Conservation (phyloP, 352 stramenopile species). For the Phytophthora megakarya region DNA sequence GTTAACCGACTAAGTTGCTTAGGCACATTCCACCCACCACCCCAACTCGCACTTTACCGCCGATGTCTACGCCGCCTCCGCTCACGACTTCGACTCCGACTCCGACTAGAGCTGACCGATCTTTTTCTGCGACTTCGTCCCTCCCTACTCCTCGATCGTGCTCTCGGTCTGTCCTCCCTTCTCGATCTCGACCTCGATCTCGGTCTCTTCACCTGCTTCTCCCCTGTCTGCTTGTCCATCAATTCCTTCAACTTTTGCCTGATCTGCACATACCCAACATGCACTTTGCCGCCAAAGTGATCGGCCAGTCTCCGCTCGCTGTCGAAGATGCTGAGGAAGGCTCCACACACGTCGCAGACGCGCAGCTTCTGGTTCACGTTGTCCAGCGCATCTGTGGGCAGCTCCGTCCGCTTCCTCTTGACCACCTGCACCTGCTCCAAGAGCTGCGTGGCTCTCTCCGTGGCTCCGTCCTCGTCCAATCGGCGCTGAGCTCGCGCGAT, state of each 20-base stretch:
- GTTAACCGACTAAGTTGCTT: too few species aligned
- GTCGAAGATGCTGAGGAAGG: constrained; percentile 93
- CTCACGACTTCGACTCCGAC: constrained; percentile 40
- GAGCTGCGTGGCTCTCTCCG: constrained; percentile 49
- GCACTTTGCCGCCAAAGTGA: constrained; percentile 91
- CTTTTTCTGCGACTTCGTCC: constrained; percentile 26
- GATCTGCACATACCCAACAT: constrained; percentile 91
- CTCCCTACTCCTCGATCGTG: constrained; percentile 29
- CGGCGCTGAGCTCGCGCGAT: constrained; percentile 73
- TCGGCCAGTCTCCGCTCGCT: constrained; percentile 89
- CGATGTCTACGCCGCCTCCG: constrained; percentile 39
- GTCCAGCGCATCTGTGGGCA: constrained; percentile 16
- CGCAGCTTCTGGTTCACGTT: constrained; percentile 84
- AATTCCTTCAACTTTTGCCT: constrained; percentile 85
- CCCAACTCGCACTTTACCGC: constrained; percentile 22
- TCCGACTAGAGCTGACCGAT: constrained; percentile 38
- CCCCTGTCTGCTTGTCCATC: constrained; percentile 15
- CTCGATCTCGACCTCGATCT: background rate
- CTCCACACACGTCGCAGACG: constrained; percentile 92
- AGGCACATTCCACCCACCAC: too few species aligned
- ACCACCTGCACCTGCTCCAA: constrained; percentile 70
- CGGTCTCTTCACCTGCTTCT: constrained; percentile 7
- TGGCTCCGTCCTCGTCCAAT: constrained; percentile 60
- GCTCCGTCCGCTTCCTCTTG: constrained; percentile 38
- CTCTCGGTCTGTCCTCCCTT: background rate